phyloP scores from a whole-genome alignment of 768 basidiomycete genomes.

The Termitomyces titanicus region DNA sequence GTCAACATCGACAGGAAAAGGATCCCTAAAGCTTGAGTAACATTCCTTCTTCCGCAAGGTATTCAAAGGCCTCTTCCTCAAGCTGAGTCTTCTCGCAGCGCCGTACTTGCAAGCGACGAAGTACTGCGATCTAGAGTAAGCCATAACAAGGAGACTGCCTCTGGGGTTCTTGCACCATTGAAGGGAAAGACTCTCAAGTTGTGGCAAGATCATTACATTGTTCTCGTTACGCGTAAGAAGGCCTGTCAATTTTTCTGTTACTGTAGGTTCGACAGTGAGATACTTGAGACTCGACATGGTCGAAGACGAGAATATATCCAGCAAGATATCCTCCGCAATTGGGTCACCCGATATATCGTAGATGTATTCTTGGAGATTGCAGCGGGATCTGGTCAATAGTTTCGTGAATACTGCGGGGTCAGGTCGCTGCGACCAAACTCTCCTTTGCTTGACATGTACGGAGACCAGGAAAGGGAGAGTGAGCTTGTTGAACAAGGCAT shows the following conservation, averaged over 20 bases:
- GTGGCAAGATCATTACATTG: neutral
- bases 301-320: neutral
- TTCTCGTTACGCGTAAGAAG: neutral
- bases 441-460: neutral
- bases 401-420: neutral
- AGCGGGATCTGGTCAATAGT: constrained; percentile 1
- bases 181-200: neutral
- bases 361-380: neutral
- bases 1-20: too few relatives aligned
- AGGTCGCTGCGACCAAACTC: neutral
- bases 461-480: neutral
- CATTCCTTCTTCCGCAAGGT: neutral
- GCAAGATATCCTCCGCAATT: neutral
- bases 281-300: neutral
- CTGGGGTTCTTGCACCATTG: neutral
- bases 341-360: neutral
- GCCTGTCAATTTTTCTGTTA: neutral
- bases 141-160: neutral
- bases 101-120: neutral
- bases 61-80: neutral
- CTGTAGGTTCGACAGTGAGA: neutral
- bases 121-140: neutral
- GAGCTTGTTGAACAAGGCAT: neutral
- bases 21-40: neutral
- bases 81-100: neutral